Base-by-base conservation (phyloP, 139 green algal genomes). In the Coelastrella sp. region DNA sequence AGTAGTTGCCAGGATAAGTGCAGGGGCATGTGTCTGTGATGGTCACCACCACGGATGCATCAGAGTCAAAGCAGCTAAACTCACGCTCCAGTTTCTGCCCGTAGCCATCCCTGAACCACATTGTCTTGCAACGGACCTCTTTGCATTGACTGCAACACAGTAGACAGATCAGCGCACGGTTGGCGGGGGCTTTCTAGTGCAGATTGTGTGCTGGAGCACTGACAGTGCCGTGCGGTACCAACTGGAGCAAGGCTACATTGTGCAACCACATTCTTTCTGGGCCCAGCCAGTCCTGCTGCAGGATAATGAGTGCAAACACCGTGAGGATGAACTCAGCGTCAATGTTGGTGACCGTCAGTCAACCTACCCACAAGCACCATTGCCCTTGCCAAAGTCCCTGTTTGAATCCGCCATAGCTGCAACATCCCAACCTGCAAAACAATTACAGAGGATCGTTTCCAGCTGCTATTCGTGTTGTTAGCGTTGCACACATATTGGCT, bases 11-110 rank as follows among this genome's bases (percentile, higher is more conserved):
- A 58, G 92, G 90, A 77, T 93, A 94, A 75, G 86, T 58, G 90
- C 92, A 94, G 10, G 90, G 90, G 87, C 92, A 94, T 7, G 59
- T 85, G 83, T 94, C 92, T 14, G 87, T 91, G 10, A 93, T 78
- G 64, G 77, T 83, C 13, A 94, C 90, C 1, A 93, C 88, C 4
- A 93, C 47, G 4, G 71, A 84, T 3, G 90, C 90, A 58, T 58
- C 17, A 57, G 73, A 16, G 68, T 90, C 90, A 54, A 73, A 92
- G 57, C 84, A 92, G 47, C 79, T 76, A n/a, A 54, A 74, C 80
- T 86, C 7, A 56, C 57, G 78, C n/a, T 92, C 76, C 58, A 94
- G 84, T 32, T n/a, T 47, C 74, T 93, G 32, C 32, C 92, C 90
- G 57, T 94, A 94, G 86, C 86, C 90, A 80, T 94, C 92, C 3